Conservation (phyloP, 2,329 filamentous ascomycete species). For the Diaporthe citrichinensis region DNA sequence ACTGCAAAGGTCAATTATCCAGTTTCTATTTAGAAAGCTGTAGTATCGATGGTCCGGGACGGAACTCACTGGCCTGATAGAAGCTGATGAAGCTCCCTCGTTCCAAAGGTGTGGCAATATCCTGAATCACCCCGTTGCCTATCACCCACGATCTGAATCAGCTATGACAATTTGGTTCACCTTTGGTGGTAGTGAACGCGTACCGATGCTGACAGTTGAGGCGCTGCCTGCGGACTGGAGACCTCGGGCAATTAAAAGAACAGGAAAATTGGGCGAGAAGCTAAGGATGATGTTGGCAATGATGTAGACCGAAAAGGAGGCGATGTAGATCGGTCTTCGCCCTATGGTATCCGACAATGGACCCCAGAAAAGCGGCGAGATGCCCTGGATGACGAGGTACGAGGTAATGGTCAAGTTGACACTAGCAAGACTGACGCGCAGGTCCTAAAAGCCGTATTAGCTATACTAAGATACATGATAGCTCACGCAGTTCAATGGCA, state of each 20-base stretch:
- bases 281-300: slow-evolving; percentile 61
- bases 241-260: slow-evolving; percentile 60
- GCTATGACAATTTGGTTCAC: background rate
- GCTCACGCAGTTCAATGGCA: too few species aligned
- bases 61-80: slow-evolving; percentile 50
- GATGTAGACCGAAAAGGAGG: slow-evolving; percentile 62
- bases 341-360: slow-evolving; percentile 63
- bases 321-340: slow-evolving; percentile 59
- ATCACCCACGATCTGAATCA: background rate
- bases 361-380: slow-evolving; percentile 64
- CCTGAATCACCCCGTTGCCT: slow-evolving; percentile 52
- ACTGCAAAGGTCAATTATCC: slow-evolving; percentile 33
- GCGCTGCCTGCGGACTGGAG: slow-evolving; percentile 64
- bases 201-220: slow-evolving; percentile 62
- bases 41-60: rapidly evolving
- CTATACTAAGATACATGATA: background rate
- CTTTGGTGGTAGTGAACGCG: background rate
- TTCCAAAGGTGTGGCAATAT: slow-evolving; percentile 49
- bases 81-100: slow-evolving; percentile 50
- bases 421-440: slow-evolving; percentile 48
- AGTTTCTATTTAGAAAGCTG: background rate
- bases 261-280: slow-evolving; percentile 57
- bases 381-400: slow-evolving; percentile 66
- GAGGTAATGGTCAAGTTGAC: slow-evolving; percentile 58
- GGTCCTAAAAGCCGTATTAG: slow-evolving; percentile 43